Base-by-base conservation (phyloP, 2,329 filamentous ascomycete genomes). In the Eutypella sp. region DNA sequence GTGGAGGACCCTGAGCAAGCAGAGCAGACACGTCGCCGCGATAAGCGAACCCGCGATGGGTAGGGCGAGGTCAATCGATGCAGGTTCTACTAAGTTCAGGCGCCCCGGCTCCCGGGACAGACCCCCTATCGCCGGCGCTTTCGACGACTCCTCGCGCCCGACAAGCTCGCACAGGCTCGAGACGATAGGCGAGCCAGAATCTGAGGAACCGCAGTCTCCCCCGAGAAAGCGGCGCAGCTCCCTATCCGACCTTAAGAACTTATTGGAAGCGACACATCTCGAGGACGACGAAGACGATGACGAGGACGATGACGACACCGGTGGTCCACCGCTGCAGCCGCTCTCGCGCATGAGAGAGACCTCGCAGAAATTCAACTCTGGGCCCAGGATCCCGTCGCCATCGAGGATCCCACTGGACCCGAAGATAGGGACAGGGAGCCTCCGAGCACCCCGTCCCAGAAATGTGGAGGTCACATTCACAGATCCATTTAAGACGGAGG, bases 221-320 rank as follows among this genome's bases (percentile, higher is more conserved):
- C 83, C 79, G 62, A 91, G 84, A 70, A 96, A 95, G 71, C 79
- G 92, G 45, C 84, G 92, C 62, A 96, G 91, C 68, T 96, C 91
- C 22, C 70, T 97, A 36, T 96, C 91, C 4, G 92, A 97, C 64
- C 74, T 97, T 40, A 86, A 82, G 55, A 76, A 72, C 46, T 71
- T 88, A 16, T 83, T 92, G 67, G 77, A 75, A 34, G 75, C 80
- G 45, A 74, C 83, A 8, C 76, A 72, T 10, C 65, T 84, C 0
- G 70, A 67, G 58, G 72, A 63, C 59, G 68, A 55, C 53, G 63
- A 47, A 19, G 49, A 50, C 13, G 59, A 58, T 11, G 64, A 67
- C 0, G 70, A 67, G 58, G 72, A 63, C 59, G 68, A 55, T 53
- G 63, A 47, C 18, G 48, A 50, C 13, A 45, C 19, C 16, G 20